phyloP scores from a whole-genome alignment of 2,329 filamentous ascomycete species.

The Capronia americana region DNA sequence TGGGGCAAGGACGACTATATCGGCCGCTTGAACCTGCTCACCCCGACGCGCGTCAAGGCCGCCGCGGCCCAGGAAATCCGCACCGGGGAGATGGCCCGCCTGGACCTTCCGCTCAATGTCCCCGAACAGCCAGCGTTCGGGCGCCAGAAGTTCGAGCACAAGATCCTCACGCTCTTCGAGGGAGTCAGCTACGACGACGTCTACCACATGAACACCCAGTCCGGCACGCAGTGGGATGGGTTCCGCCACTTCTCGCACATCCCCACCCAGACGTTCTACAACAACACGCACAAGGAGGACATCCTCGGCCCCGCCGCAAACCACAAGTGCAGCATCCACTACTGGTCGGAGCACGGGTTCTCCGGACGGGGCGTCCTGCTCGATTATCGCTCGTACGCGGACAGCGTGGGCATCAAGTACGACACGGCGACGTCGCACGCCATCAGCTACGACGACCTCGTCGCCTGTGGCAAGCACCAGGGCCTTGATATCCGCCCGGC shows the following conservation, averaged over 20 bases:
- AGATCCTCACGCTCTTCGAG: conserved; percentile 54
- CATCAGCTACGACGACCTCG: conserved; percentile 63
- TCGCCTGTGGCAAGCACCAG: conserved; percentile 64
- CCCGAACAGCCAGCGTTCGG: conserved; percentile 61
- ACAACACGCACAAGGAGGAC: conserved; percentile 48
- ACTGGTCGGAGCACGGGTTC: conserved; percentile 52
- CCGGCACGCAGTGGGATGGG: conserved; percentile 59
- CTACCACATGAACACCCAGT: conserved; percentile 57
- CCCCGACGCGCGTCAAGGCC: conserved; percentile 60
- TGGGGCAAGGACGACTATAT: conserved; percentile 60
- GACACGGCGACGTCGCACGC: conserved; percentile 60
- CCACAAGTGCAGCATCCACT: conserved; percentile 51
- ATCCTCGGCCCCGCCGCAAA: conserved; percentile 46
- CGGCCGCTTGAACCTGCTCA: conserved; percentile 63
- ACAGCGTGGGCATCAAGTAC: conserved; percentile 58
- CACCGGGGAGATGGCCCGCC: conserved; percentile 62
- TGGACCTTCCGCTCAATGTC: conserved; percentile 62
- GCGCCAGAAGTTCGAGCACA: conserved; percentile 61
- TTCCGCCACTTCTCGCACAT: conserved; percentile 56
- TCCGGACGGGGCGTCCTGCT: conserved; percentile 52
- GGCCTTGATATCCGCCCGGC: conserved; percentile 66
- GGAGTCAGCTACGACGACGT: conserved; percentile 53
- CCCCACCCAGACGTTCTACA: conserved; percentile 49
- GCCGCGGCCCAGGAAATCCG: conserved; percentile 59
- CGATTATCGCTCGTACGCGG: conserved; percentile 55